Evolutionary conservation across 108 stramenopile species (phyloP).

Genomic region (Craspedostauros australis): DNA sequence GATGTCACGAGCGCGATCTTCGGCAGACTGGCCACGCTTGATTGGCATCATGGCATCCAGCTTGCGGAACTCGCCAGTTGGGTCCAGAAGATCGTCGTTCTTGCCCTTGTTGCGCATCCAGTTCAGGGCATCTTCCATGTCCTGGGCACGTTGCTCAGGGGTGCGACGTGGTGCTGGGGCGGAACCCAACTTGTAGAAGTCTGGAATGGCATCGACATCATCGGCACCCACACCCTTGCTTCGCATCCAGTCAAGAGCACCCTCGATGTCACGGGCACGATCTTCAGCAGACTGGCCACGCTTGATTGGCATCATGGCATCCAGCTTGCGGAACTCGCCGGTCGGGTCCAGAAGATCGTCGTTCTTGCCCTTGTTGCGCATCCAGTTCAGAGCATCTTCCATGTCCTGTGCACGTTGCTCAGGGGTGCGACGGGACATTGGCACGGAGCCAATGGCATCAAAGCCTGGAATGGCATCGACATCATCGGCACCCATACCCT

Average conservation of each 20-base stretch:
- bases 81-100: slow-evolving; percentile 4
- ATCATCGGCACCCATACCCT: slow-evolving; percentile 9
- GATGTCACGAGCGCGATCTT: slow-evolving; percentile 8
- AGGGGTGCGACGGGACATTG: slow-evolving; percentile 11
- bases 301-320: slow-evolving; percentile 12
- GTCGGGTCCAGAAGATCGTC: slow-evolving; percentile 11
- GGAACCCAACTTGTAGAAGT: slow-evolving; percentile 8
- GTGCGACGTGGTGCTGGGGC: slow-evolving; percentile 6
- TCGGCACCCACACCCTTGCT: neutral
- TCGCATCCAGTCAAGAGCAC: slow-evolving; percentile 17
- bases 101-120: slow-evolving; percentile 16
- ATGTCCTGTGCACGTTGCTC: slow-evolving; percentile 8
- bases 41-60: slow-evolving; percentile 3
- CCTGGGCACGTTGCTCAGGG: slow-evolving; percentile 13
- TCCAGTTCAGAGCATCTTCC: slow-evolving; percentile 12
- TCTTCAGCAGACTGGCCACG: slow-evolving; percentile 10
- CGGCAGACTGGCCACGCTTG: neutral
- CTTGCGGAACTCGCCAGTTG: neutral
- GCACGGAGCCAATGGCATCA: slow-evolving; percentile 3
- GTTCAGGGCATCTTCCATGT: slow-evolving; percentile 2
- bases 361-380: slow-evolving; percentile 15
- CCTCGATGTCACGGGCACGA: slow-evolving; percentile 19
- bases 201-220: neutral
- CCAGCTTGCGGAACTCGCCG: slow-evolving; percentile 16
- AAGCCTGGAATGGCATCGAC: slow-evolving; percentile 5